Evolutionary conservation across 257 asterid species (phyloP).

Genomic region (Verbascum thapsus): DNA sequence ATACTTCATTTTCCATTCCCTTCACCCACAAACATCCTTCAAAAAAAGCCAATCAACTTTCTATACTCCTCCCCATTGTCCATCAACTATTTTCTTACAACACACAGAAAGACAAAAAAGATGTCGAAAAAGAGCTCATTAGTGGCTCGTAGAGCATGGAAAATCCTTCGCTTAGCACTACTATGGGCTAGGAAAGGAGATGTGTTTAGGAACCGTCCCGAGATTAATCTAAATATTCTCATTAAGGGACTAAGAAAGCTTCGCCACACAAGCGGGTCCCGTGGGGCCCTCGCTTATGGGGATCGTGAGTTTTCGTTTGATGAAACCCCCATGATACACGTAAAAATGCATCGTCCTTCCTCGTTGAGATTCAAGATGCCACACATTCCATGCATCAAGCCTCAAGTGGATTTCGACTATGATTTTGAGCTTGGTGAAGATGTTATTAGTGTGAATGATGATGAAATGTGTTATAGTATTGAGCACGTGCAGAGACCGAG

Average conservation of each 20-base stretch:
- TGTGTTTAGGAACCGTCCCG: conserved; percentile 38
- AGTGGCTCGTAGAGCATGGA: conserved; percentile 51
- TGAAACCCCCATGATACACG: conserved; percentile 57
- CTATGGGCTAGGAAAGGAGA: conserved; percentile 65
- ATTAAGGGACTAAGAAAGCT: conserved; percentile 43
- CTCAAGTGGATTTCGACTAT: conserved; percentile 51
- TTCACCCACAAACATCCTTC: neutral
- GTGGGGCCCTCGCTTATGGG: conserved; percentile 49
- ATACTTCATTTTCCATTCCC: conserved; percentile 2
- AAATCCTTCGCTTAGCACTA: conserved; percentile 54
- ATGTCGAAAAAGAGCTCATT: conserved; percentile 39
- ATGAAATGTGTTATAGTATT: neutral
- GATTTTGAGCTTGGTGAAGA: conserved; percentile 38
- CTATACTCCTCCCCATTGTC: neutral
- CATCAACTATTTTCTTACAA: conserved; percentile 8
- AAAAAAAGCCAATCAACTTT: neutral
- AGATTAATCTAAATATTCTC: conserved; percentile 33
- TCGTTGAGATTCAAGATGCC: conserved; percentile 63
- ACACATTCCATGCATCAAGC: conserved; percentile 64
- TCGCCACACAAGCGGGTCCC: conserved; percentile 25
- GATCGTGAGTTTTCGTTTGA: conserved; percentile 77
- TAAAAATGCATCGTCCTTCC: conserved; percentile 69
- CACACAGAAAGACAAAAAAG: conserved; percentile 9
- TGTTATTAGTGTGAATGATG: neutral
- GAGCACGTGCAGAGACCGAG: conserved; percentile 3